Conservation (phyloP, 2,329 filamentous ascomycete genomes). For the Trichoderma afroharzianum region DNA sequence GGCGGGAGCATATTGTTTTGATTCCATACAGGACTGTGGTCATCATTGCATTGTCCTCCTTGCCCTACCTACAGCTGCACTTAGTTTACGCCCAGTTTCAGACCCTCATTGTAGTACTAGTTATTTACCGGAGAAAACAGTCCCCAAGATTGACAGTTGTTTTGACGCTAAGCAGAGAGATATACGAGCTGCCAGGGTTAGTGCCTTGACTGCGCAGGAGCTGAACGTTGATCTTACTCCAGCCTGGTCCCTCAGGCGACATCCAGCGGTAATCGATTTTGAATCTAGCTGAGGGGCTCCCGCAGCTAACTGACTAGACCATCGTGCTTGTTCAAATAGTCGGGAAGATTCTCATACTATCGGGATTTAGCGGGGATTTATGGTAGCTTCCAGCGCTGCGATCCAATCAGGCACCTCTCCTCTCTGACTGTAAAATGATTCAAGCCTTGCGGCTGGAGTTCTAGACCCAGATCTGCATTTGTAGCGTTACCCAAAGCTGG, state of each 20-base stretch:
- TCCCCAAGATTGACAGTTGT: neutral
- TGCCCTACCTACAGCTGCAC: neutral
- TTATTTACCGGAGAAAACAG: neutral
- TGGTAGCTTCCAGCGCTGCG: too few relatives aligned
- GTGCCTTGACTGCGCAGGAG: neutral
- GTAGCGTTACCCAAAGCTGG: neutral
- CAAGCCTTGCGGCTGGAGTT: neutral
- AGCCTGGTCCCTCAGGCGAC: too few relatives aligned
- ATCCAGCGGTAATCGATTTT: neutral
- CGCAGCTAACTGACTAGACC: neutral
- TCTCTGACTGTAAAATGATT: neutral
- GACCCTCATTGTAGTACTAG: neutral
- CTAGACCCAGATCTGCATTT: neutral
- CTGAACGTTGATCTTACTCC: neutral
- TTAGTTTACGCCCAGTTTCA: neutral
- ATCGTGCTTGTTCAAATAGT: neutral
- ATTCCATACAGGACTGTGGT: neutral
- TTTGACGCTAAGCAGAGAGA: neutral
- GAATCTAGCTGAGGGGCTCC: neutral
- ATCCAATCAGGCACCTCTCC: neutral
- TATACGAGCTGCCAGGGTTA: neutral
- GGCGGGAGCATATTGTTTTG: neutral
- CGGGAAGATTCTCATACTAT: neutral
- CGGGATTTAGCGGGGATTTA: neutral
- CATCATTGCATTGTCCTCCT: neutral